Evolutionary conservation across 2,329 filamentous ascomycete species (phyloP), one percentile per base, ranked within the genome.

Genomic region (Cladophialophora psammophila): DNA sequence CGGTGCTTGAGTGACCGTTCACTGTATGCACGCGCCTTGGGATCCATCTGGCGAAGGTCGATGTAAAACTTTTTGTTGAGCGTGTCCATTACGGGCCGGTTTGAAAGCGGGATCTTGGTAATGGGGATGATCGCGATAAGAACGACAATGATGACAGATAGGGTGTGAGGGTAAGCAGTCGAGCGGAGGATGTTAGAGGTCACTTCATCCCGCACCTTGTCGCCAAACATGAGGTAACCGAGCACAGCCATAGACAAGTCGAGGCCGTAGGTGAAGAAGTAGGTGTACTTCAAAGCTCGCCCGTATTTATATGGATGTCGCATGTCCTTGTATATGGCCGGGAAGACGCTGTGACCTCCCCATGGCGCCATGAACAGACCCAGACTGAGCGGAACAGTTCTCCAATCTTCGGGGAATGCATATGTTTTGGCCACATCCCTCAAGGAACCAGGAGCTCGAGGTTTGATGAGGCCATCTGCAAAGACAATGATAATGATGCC

Each of bases 201-300:
- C 76, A 98, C 90, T 78, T 96, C 93, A 70, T 97, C 94, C 64
- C 86, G 86, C 62, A 97, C 92, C n/a, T 82, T 85, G 72, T 96
- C 91, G 68, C 94, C 94, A 78, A 97, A 99, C 94, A 99, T 98
- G 71, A 97, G 85, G 65, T 95, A 86, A 45, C 95, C 94, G 10
- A 91, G 87, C 53, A 95, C 86, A 32, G 93, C 94, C 76, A 96
- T 93, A 54, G 88, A 86, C 32, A 90, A 85, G 77, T 98, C 94
- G 12, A 98, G 85, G 20, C 92, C 76, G 77, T 92, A 94, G 88
- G 93, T 96, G 77, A 96, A 96, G 26, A 87, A 84, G 78, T 96
- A 97, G 1, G 94, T 96, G 67, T 90, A 85, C 75, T 90, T 88
- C 63, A 97, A 85, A 45, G 89, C 92, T 72, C 86, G 85, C 32